Evolutionary conservation across 2,329 filamentous ascomycete genomes (phyloP), one percentile per base, ranked within the genome.

Genomic region (Aureobasidium sp.): DNA sequence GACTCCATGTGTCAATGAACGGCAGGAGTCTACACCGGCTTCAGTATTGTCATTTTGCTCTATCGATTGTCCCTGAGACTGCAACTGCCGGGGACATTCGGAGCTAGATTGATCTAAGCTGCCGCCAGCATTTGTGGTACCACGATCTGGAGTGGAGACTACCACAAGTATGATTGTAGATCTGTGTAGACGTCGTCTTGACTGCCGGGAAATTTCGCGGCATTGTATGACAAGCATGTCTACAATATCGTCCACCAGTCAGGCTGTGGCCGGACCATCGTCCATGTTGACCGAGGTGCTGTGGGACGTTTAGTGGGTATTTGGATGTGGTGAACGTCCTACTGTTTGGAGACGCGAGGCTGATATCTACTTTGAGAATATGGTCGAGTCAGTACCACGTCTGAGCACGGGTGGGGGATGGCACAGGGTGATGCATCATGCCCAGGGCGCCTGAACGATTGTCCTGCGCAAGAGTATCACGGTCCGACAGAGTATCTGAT

Each of bases 321-420:
- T 37, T 21, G 5, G 21, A 32, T 25, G 29, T 36, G 53, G 9
- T 44, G 25, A 8, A 39, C 29, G 29, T 57, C 36, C 53, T 45
- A 58, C 29, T 58, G 54, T 58, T 58, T 58, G 54, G 54, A 48
- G 13, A 58, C 11, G 54, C 54, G 54, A 58, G 54, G 21, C 16
- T 48, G 32, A 42, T 14, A 37, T 25, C 53, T 57, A 8, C 30
- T 57, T 57, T 45, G 39, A 36, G 53, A 4, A 57, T 25, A 34
- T 32, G 27, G n/a, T 34, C 41, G 53, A 57, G 39, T 57, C 53
- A 45, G 53, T 6, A 11, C 37, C 53, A 36, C 11, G 29, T 11
- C 41, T 36, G 29, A 36, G n/a, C 29, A 57, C 53, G 30, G n/a
- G 51, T 55, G 39, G 27, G 51, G 49, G 34, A 51, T 21, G 10